Evolutionary conservation across 2,329 filamentous ascomycete species (phyloP), one percentile per base, ranked within the genome.

Genomic region (Dactylellina parvicollis): DNA sequence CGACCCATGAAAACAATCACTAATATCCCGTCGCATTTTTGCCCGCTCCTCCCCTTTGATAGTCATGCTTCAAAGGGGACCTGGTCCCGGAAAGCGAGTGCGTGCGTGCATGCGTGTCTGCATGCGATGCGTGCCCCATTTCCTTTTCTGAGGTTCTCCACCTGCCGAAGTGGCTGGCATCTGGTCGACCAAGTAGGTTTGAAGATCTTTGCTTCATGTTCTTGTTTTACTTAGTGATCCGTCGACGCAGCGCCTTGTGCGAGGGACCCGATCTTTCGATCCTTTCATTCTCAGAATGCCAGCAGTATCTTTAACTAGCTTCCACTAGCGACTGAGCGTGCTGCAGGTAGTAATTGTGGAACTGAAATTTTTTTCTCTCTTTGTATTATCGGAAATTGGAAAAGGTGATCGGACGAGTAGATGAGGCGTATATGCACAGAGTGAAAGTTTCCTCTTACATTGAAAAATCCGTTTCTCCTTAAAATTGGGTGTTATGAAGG

Each of bases 1-100:
- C 52, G 30, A 56, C 50, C 62, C 62, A 59, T 67, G 62, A 67
- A 66, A 67, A 67, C 54, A 28, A 67, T 67, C 62, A 67, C 62
- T 67, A 67, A 67, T 67, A 67, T 42, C 52, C 52, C 52, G 52
- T 56, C 52, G 52, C 34, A 56, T 56, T 38, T 52, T 22, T 28
- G 47, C 26, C 12, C 47, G 10, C 50, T 12, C 50, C 9, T 32
- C 28, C 10, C 3, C 32, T 55, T 40, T 20, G 50, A 55, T 40
- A 38, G 20, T 8, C 2, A 40, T 24, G 32, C 30, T 8, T 14
- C 4, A 56, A 36, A 24, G 52, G 34, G 20, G 18, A 50, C 20
- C 36, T 34, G 26, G n/a, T 2, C 4, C 10, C 34, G 32, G 52
- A 26, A 56, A 26, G 22, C 40, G 18, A 44, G 20, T 44, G n/a